Conservation (phyloP, 2,329 filamentous ascomycete species). For the Tolypocladium endophyticum region DNA sequence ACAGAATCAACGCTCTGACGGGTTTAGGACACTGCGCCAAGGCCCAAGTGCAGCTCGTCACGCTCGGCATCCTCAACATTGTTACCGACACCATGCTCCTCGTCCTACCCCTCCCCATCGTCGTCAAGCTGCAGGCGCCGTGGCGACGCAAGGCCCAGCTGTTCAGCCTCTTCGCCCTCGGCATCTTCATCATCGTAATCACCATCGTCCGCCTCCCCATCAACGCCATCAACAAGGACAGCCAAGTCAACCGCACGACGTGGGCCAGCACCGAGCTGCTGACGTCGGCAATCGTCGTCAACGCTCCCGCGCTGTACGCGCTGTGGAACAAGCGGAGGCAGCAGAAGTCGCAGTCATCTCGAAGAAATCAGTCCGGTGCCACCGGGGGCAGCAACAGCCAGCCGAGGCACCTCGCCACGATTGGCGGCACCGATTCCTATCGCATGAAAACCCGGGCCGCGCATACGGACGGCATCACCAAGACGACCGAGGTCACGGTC, state of each 20-base stretch:
- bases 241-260: conserved; percentile 23
- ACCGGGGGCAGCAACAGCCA: too few relatives aligned
- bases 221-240: conserved; percentile 21
- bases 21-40: conserved; percentile 13
- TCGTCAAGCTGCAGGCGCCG: conserved; percentile 16
- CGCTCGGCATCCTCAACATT: conserved; percentile 22
- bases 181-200: conserved; percentile 26
- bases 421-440: background rate
- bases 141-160: conserved; percentile 20
- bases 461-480: background rate
- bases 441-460: background rate
- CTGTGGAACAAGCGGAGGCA: conserved; percentile 17
- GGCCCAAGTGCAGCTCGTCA: conserved; percentile 20
- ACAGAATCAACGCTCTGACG: background rate
- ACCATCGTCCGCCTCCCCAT: conserved; percentile 27
- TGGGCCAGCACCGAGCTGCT: conserved; percentile 28
- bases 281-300: conserved; percentile 22
- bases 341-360: background rate
- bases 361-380: background rate
- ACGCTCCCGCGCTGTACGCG: conserved; percentile 24
- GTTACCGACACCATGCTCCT: conserved; percentile 19
- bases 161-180: conserved; percentile 22
- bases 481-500: background rate
- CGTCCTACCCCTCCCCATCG: conserved; percentile 11
- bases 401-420: background rate